A percentile compares a stretch with the other conserved stretches of the same genome.
These are phyloP conservation scores for Lophiostoma macrostomum DNA, from an alignment of 495 filamentous ascomycete genomes.

Conservation along the genomic window DNA sequence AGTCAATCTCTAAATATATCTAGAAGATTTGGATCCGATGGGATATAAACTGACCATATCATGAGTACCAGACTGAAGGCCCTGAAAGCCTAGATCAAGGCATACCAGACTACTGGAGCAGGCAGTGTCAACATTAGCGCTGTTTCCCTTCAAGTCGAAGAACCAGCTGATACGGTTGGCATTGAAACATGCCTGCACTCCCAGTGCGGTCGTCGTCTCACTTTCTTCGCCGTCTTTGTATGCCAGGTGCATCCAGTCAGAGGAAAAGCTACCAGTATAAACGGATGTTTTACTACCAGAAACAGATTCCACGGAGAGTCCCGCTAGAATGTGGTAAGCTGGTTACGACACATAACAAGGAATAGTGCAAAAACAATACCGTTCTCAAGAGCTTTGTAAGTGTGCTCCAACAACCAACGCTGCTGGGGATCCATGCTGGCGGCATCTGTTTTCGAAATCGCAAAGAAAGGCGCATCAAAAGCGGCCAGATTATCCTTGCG, in stretches of 20 bases:
- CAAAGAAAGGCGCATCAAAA: conserved; percentile 18
- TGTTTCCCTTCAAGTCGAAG: background rate
- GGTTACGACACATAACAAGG: background rate
- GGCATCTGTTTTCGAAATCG: background rate
- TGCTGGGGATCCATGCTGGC: conserved; percentile 11
- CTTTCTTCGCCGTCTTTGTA: background rate
- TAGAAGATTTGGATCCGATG: background rate
- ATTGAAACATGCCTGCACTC: background rate
- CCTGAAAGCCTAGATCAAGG: conserved; percentile 1
- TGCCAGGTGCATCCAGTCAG: background rate
- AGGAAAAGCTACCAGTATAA: conserved; percentile 8
- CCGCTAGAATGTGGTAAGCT: conserved; percentile 3
- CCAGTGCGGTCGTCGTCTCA: background rate
- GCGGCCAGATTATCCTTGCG: background rate
- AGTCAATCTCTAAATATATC: background rate
- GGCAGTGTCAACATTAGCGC: conserved; percentile 1
- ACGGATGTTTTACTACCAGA: background rate
- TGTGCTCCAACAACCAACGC: conserved; percentile 1
- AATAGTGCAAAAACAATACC: background rate
- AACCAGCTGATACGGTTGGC: conserved; percentile 8
- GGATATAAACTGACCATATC: background rate
- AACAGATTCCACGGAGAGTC: background rate
- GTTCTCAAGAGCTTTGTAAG: conserved; percentile 15
- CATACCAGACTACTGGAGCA: conserved; percentile 1
- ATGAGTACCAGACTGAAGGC: background rate